phyloP scores from a whole-genome alignment of 164 flowering plant genomes.

The Liquidambar formosana region DNA sequence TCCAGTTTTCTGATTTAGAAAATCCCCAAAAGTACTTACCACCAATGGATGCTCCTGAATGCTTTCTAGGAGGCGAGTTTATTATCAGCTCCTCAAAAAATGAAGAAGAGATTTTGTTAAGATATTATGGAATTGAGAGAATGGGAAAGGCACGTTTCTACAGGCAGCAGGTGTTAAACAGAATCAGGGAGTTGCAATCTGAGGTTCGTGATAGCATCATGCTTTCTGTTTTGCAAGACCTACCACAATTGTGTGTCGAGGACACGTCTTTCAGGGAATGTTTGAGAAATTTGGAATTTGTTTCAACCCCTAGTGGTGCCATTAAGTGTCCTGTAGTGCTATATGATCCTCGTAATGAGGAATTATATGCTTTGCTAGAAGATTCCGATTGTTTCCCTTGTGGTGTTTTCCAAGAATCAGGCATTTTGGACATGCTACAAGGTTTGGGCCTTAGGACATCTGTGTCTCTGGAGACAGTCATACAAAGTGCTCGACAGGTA shows the following conservation, averaged over 20 bases:
- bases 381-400: conserved; percentile 77
- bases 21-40: conserved; percentile 70
- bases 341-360: conserved; percentile 97
- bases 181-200: conserved; percentile 54
- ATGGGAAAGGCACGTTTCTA: conserved; percentile 82
- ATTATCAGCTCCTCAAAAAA: conserved; percentile 43
- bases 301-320: conserved; percentile 63
- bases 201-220: conserved; percentile 67
- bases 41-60: conserved; percentile 56
- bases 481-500: conserved; percentile 76
- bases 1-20: conserved; percentile 57
- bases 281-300: conserved; percentile 71
- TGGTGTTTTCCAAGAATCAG: conserved; percentile 64
- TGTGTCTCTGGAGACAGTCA: conserved; percentile 70
- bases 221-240: conserved; percentile 73
- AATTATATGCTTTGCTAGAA: conserved; percentile 76
- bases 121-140: conserved; percentile 71
- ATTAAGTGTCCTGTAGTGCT: conserved; percentile 59
- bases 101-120: conserved; percentile 71
- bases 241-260: conserved; percentile 80
- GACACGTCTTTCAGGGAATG: conserved; percentile 62
- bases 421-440: conserved; percentile 74
- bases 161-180: conserved; percentile 55
- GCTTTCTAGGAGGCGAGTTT: conserved; percentile 65
- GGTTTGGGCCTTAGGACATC: conserved; percentile 84